Evolutionary conservation across 495 filamentous ascomycete species (phyloP).

Genomic region (Penicillium argentinense): DNA sequence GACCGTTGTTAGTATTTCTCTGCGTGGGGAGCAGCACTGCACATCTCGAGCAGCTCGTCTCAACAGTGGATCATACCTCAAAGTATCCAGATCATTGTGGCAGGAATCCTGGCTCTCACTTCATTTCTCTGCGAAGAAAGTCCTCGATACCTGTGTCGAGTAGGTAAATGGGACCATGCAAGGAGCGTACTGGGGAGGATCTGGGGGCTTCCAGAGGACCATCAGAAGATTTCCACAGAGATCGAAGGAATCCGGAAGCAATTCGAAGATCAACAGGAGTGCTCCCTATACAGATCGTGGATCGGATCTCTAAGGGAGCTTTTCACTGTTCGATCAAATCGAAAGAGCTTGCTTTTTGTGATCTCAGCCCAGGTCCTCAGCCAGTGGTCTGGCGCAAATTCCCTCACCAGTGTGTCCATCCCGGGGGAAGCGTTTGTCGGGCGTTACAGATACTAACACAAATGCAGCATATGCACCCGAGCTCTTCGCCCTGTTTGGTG

Average conservation of each 20-base stretch:
- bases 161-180: slow-evolving; percentile 31
- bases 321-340: slow-evolving; percentile 49
- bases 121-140: slow-evolving; percentile 56
- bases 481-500: slow-evolving; percentile 59
- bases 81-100: slow-evolving; percentile 60
- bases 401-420: slow-evolving; percentile 35
- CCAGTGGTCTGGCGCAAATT: slow-evolving; percentile 63
- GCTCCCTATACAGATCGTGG: slow-evolving; percentile 42
- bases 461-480: slow-evolving; percentile 56
- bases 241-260: slow-evolving; percentile 49
- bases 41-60: slow-evolving; percentile 45
- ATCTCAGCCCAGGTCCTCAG: slow-evolving; percentile 52
- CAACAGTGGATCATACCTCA: slow-evolving; percentile 56
- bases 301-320: slow-evolving; percentile 49
- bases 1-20: slow-evolving; percentile 22
- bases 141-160: slow-evolving; percentile 58
- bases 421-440: too few relatives aligned
- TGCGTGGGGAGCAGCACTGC: slow-evolving; percentile 53
- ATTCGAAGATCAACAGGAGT: slow-evolving; percentile 49
- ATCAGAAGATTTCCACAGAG: slow-evolving; percentile 51
- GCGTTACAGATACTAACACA: neutral
- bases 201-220: slow-evolving; percentile 46
- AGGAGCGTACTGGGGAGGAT: slow-evolving; percentile 47
- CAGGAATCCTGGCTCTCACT: slow-evolving; percentile 51
- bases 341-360: slow-evolving; percentile 53